Conservation (phyloP, 2,329 filamentous ascomycete species). For the Epichloe aotearoae region DNA sequence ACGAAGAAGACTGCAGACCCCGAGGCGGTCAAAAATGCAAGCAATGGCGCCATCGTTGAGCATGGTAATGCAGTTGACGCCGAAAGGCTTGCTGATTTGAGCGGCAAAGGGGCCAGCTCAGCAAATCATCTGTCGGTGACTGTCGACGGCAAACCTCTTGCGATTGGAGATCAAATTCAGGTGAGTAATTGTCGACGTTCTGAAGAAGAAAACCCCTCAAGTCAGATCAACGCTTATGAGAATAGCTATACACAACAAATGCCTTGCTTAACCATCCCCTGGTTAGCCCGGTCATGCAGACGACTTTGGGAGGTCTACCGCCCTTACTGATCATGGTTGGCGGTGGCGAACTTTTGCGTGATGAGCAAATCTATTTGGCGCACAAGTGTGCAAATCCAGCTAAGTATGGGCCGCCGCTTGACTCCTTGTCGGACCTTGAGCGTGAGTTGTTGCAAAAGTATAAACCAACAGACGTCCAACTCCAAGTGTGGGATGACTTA, state of each 20-base stretch:
- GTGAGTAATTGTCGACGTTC: conserved; percentile 25
- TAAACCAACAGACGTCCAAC: conserved; percentile 76
- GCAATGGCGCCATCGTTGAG: conserved; percentile 22
- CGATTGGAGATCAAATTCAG: conserved; percentile 86
- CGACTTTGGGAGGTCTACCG: conserved; percentile 78
- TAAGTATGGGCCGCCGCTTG: conserved; percentile 57
- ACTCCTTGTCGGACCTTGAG: conserved; percentile 49
- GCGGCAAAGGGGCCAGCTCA: conserved; percentile 14
- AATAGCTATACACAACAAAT: conserved; percentile 64
- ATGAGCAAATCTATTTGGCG: conserved; percentile 90
- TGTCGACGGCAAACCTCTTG: conserved; percentile 56
- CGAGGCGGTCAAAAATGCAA: conserved; percentile 12
- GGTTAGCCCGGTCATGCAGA: conserved; percentile 78
- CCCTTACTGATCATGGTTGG: conserved; percentile 78
- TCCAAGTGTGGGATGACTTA: conserved; percentile 92
- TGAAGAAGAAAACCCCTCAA: background rate
- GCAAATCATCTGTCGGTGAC: conserved; percentile 44
- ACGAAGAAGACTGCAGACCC: conserved; percentile 11
- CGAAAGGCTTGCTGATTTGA: conserved; percentile 12
- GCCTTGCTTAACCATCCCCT: conserved; percentile 73
- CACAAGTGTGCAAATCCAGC: conserved; percentile 84
- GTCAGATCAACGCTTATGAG: conserved; percentile 6
- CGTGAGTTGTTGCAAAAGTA: conserved; percentile 49
- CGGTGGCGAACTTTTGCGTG: conserved; percentile 76
- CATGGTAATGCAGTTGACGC: conserved; percentile 12